A percentile compares a stretch with the other conserved stretches of the same genome.
phyloP scores from a whole-genome alignment of 805 yeast species.

The Yarrowia porcina region DNA sequence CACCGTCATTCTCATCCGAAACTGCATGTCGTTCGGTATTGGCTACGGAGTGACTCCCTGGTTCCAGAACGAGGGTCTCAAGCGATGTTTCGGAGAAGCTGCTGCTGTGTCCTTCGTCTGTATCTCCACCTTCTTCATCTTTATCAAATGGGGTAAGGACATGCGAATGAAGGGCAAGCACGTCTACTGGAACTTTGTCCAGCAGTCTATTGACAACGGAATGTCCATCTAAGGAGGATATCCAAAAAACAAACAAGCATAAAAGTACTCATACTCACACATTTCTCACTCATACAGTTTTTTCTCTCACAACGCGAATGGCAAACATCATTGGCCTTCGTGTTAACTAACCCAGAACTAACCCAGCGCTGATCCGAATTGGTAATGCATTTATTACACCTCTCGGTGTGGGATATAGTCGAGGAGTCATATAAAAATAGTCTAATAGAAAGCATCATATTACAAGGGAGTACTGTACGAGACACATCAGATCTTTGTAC shows the following conservation, averaged over 20 bases:
- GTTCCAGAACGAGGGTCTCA: constrained; percentile 46
- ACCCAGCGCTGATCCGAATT: constrained; percentile 12
- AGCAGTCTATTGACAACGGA: constrained; percentile 19
- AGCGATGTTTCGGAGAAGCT: constrained; percentile 41
- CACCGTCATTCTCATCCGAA: constrained; percentile 48
- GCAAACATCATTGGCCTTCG: not conserved
- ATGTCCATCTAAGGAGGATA: not conserved
- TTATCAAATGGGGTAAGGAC: constrained; percentile 42
- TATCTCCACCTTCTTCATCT: constrained; percentile 10
- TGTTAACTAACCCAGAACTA: not conserved
- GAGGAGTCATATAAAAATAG: constrained; percentile 4
- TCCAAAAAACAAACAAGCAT: not conserved
- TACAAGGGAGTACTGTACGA: too few species aligned
- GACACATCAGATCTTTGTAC: too few species aligned
- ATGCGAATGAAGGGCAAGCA: constrained; percentile 31
- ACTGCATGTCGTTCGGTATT: constrained; percentile 48
- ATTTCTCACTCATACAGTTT: not conserved
- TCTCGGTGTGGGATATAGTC: constrained; percentile 4
- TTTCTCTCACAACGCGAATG: not conserved
- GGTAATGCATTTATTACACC: constrained; percentile 1
- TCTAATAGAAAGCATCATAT: constrained; percentile 13
- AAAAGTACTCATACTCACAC: not conserved
- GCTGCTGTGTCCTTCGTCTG: constrained; percentile 10
- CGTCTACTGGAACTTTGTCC: constrained; percentile 17
- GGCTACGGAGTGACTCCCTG: constrained; percentile 53